Base-by-base conservation (phyloP, 2,329 filamentous ascomycete species). In the Sclerotinia minor region DNA sequence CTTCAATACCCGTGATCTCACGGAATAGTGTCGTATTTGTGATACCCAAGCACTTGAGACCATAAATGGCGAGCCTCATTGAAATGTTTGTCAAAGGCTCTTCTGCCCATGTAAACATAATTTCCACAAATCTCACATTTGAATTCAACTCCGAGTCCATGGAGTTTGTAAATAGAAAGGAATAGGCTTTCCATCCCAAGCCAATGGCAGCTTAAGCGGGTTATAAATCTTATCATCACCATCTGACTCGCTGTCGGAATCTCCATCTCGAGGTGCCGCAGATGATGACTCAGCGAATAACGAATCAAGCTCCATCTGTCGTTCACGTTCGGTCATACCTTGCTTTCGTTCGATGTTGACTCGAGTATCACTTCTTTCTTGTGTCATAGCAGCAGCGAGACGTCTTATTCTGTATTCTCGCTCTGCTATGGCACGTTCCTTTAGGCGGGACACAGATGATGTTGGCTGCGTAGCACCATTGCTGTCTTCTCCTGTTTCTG, bases 151-250 rank as follows among this genome's bases (percentile, higher is more conserved):
- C 95, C 95, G 35, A 99, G 82, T 1, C 95, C 95, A 77, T 99
- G 95, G 21, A 99, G 84, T 74, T 97, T 95, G 83, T 98, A 99
- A 21, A 99, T 95, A 99, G 82, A 95, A 99, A 0, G 96, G 95
- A 74, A 99, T 99, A 0, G 96, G 95, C 77, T 99, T 99, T 74
- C 96, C 95, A 73, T 99, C 95, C 96, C 96, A 99, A 2, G 92
- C 94, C 9, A 99, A 84, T 0, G 95, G 95, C 2, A 99, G 84
- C 77, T 99, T 99, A 72, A 99, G 85, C 0, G 95, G 95, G 78
- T 99, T 99, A 83, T 98, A 97, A 69, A 98, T 91, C 77, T 89
- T 94, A 72, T 97, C 93, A 50, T 88, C 91, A 19, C 92, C 89
- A 3, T 89, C 87, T 0, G 90, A 91, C 0, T 92, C 90, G 15